Evolutionary conservation across 768 basidiomycete species (phyloP), one percentile per base, ranked within the genome.

Genomic region (Pholiota molesta): DNA sequence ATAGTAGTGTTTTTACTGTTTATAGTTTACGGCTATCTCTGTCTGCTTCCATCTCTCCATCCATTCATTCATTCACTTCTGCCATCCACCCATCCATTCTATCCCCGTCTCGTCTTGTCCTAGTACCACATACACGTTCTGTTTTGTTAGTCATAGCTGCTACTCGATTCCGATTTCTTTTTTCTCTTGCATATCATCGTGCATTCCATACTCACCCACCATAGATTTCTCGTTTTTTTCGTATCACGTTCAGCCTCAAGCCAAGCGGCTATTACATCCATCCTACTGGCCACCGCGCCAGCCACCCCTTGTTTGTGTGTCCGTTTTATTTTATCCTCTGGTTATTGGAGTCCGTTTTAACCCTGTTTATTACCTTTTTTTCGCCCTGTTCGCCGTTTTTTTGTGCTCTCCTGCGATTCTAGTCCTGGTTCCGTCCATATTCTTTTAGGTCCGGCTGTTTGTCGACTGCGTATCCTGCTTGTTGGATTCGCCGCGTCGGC

Each of bases 11-110:
- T 42, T 49, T 14, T 17, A 13, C 29, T 6, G 29, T n/a, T 23
- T 60, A 9, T 53, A 31, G 52, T 60, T 54, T 60, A 37, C 35
- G 35, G 35, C 14, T 37, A 13, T 37, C 35, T 16, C 35, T 37
- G 35, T 37, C 35, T 37, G 35, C 35, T 37, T 44, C 42, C 42
- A 19, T 44, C 42, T n/a, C 5, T 58, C 49, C 57, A 57, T 59
- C 58, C 54, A 57, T 57, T 26, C 56, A 35, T 35, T 8, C 56
- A 62, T 69, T 62, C 63, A 53, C 40, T 37, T 31, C 29, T 31
- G 9, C 19, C 42, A 44, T 44, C 42, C 42, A 44, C 16, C 42
- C 19, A 44, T 44, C n/a, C n/a, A 19, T 42, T 19, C 40, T 14
- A 42, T 19, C n/a, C 35, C 35, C 35, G 19, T 19, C 42, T 21